A percentile compares a stretch with the other conserved stretches of the same genome.
phyloP scores from a whole-genome alignment of 1,284 basidiomycete genomes.

The Tetrapyrgos nigripes region DNA sequence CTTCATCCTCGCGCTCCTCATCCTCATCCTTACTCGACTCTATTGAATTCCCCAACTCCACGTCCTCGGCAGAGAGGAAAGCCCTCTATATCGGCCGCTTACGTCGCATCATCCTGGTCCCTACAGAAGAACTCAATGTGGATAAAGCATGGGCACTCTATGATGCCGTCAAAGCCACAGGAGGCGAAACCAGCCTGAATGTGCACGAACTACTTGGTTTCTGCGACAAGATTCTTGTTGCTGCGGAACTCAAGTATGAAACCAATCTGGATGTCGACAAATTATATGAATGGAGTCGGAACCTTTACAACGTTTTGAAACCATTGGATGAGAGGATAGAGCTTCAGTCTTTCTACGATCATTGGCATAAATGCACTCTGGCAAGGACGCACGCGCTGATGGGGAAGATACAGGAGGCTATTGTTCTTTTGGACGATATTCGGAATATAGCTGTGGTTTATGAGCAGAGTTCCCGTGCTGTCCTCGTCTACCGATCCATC shows the following conservation, averaged over 20 bases:
- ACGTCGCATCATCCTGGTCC: slow-evolving; percentile 5
- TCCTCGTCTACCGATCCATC: slow-evolving; percentile 47
- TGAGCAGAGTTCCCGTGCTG: slow-evolving; percentile 25
- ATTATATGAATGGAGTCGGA: slow-evolving; percentile 44
- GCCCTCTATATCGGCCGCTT: slow-evolving; percentile 9
- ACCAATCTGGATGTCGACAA: slow-evolving; percentile 25
- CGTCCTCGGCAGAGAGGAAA: background rate
- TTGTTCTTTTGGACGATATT: slow-evolving; percentile 30
- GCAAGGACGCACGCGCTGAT: slow-evolving; percentile 40
- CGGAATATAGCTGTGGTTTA: slow-evolving; percentile 21
- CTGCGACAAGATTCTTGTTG: slow-evolving; percentile 34
- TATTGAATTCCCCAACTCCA: background rate
- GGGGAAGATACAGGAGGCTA: slow-evolving; percentile 43
- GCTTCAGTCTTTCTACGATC: slow-evolving; percentile 20
- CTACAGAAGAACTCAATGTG: slow-evolving; percentile 32
- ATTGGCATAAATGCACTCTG: slow-evolving; percentile 36
- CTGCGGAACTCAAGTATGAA: slow-evolving; percentile 34
- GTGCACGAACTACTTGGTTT: slow-evolving; percentile 37
- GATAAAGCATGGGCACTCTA: slow-evolving; percentile 47
- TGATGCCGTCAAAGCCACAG: slow-evolving; percentile 26
- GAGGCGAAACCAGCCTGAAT: slow-evolving; percentile 23
- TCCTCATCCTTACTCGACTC: background rate
- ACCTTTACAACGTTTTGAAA: slow-evolving; percentile 41
- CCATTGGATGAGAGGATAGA: slow-evolving; percentile 26
- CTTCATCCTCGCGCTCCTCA: background rate